These are phyloP conservation scores for Neurospora sublineolata DNA, from an alignment of 495 filamentous ascomycete genomes.

Conservation along the genomic window DNA sequence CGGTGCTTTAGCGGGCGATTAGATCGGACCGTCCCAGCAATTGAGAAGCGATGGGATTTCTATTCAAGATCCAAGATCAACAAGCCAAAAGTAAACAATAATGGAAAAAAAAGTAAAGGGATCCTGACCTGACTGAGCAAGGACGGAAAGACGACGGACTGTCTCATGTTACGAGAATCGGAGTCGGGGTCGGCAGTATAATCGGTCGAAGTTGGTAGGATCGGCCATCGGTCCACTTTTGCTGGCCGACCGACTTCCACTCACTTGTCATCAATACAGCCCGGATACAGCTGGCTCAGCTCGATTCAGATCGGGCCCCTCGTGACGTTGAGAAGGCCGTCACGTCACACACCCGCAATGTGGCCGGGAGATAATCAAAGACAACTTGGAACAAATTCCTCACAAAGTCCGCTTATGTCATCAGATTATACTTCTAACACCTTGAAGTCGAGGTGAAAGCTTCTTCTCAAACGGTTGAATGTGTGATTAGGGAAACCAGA, in stretches of 20 bases:
- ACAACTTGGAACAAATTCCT: too few species aligned
- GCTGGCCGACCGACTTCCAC: background rate
- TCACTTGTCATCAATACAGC: background rate
- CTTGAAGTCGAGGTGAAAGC: too few species aligned
- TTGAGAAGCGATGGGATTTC: background rate
- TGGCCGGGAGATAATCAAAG: too few species aligned
- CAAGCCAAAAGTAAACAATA: background rate
- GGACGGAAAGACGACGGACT: background rate
- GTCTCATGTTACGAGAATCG: background rate
- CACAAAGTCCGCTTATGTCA: too few species aligned
- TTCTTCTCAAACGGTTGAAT: background rate
- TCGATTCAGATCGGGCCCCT: background rate
- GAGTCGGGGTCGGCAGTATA: background rate
- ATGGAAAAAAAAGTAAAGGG: background rate
- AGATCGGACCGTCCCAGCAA: background rate
- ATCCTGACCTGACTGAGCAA: background rate
- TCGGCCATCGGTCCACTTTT: background rate
- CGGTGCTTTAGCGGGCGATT: background rate
- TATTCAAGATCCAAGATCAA: background rate
- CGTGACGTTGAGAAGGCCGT: background rate
- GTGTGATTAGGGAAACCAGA: background rate
- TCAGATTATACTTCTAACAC: too few species aligned
- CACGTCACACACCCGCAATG: background rate
- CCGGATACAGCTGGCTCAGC: background rate
- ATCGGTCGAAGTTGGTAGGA: background rate